Conservation (phyloP, 2,329 filamentous ascomycete genomes). For the Phoma herbarum region DNA sequence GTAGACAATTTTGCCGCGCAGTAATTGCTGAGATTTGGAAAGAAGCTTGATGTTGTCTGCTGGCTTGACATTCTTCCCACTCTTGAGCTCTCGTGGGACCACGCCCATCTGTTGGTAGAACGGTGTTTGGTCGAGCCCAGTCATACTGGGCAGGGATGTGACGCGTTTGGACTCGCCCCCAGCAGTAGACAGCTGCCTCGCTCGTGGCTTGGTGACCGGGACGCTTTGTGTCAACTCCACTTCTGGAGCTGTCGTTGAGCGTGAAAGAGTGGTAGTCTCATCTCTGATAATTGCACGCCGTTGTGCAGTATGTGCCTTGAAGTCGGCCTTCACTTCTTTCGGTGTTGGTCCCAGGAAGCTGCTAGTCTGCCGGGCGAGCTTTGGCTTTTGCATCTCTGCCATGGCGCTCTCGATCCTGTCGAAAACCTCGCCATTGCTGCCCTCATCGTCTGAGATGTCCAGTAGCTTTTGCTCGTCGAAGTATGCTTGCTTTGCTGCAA, state of each 20-base stretch:
- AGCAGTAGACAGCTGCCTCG: slow-evolving; percentile 1
- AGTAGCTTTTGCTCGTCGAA: slow-evolving; percentile 43
- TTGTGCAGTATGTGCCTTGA: slow-evolving; percentile 32
- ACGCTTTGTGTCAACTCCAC: slow-evolving; percentile 27
- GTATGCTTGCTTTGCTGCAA: slow-evolving; percentile 40
- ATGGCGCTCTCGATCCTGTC: slow-evolving; percentile 35
- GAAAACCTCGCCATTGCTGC: slow-evolving; percentile 27
- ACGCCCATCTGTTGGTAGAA: slow-evolving; percentile 42
- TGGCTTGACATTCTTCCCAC: slow-evolving; percentile 40
- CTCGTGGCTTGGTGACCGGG: slow-evolving; percentile 20
- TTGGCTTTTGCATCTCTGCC: slow-evolving; percentile 27
- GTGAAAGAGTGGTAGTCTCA: slow-evolving; percentile 15
- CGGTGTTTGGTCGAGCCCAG: slow-evolving; percentile 23
- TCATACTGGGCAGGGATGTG: slow-evolving; percentile 33
- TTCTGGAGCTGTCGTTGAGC: slow-evolving; percentile 34
- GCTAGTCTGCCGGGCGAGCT: slow-evolving; percentile 26
- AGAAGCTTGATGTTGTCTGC: slow-evolving; percentile 44
- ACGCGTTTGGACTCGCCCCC: slow-evolving; percentile 24
- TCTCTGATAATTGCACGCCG: slow-evolving; percentile 26
- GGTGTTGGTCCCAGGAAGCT: slow-evolving; percentile 46
- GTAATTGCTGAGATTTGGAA: slow-evolving; percentile 44
- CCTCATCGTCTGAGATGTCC: slow-evolving; percentile 43
- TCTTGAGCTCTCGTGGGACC: slow-evolving; percentile 43
- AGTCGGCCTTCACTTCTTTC: slow-evolving; percentile 40
- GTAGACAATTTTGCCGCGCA: slow-evolving; percentile 52